Base-by-base conservation (phyloP, 2,329 filamentous ascomycete genomes). In the Penicillium sp. region DNA sequence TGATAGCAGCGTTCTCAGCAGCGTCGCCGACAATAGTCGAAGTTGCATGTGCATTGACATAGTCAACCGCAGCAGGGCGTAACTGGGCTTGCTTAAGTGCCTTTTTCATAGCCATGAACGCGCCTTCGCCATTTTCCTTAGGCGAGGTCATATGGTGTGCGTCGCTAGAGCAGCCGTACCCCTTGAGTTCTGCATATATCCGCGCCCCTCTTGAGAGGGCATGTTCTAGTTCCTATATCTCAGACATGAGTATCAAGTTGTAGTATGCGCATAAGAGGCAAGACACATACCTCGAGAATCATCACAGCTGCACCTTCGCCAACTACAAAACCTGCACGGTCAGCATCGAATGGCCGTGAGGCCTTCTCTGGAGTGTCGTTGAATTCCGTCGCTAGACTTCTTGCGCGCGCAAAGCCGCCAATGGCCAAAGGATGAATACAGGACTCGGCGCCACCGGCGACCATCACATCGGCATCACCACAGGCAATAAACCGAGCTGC, bases 31-130 rank as follows among this genome's bases (percentile, higher is more conserved):
- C 81, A 7, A 81, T 74, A 0, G 93, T 99, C 22, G 89, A 90
- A 1, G 94, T 99, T 1, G 93, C 94, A 70, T 99, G 94, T 1
- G 94, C 94, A 68, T 97, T 99, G 69, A 99, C 84, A 72, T 99
- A 99, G 72, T 92, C 90, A 5, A 99, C 86, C 39, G 86, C 77
- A 0, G 75, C 75, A 0, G 94, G 92, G 50, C 79, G 80, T 37
- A 96, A 69, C 0, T 81, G 75, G 0, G 92, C 91, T 68, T 89
- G 84, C 65, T 82, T 85, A 57, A 99, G 75, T 0, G 93, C 92
- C 62, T 85, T 85, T 70, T 83, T 88, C 94, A 99, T 99, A 4
- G 93, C 89, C 45, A 89, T 78, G 31, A 86, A 83, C 0, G 94
- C 92, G 0, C 94, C 94, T 48, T 84, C 82, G 0, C 94, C 94